These are phyloP conservation scores for Ajuga reptans DNA, from an alignment of 305 asterid species.

Conservation along the genomic window DNA sequence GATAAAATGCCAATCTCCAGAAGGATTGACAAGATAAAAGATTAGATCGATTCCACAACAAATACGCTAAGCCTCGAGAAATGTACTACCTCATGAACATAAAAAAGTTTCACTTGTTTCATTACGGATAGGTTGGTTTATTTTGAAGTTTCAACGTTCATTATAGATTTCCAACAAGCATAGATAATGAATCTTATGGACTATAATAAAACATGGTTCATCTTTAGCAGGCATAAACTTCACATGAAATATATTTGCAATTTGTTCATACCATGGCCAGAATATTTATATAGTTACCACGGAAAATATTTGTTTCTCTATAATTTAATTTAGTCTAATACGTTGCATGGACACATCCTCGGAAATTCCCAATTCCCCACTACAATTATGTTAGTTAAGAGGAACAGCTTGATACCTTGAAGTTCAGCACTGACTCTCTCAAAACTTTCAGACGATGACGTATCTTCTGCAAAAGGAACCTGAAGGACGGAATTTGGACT, in stretches of 20 bases:
- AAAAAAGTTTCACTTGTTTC: neutral
- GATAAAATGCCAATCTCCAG: neutral
- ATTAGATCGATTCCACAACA: neutral
- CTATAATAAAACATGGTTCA: neutral
- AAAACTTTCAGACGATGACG: slow-evolving; percentile 57
- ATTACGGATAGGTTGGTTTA: neutral
- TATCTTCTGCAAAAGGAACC: slow-evolving; percentile 53
- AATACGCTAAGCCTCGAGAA: neutral
- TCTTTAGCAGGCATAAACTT: neutral
- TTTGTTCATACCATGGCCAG: neutral
- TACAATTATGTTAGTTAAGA: neutral
- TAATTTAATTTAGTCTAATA: neutral
- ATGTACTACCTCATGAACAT: neutral
- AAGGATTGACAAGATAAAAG: neutral
- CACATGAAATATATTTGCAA: neutral
- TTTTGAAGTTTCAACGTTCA: neutral
- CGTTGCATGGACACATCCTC: neutral
- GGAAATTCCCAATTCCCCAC: neutral
- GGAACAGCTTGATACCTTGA: slow-evolving; percentile 44
- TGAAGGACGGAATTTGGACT: slow-evolving; percentile 83
- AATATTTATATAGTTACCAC: neutral
- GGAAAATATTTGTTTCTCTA: neutral
- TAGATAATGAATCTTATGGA: neutral
- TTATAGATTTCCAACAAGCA: neutral
- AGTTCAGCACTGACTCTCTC: slow-evolving; percentile 77